Percentiles rank a stretch among this genome's conserved stretches.
Evolutionary conservation across 202 grass and related monocot species (phyloP).

Genomic region (Saccharum hybrid): DNA sequence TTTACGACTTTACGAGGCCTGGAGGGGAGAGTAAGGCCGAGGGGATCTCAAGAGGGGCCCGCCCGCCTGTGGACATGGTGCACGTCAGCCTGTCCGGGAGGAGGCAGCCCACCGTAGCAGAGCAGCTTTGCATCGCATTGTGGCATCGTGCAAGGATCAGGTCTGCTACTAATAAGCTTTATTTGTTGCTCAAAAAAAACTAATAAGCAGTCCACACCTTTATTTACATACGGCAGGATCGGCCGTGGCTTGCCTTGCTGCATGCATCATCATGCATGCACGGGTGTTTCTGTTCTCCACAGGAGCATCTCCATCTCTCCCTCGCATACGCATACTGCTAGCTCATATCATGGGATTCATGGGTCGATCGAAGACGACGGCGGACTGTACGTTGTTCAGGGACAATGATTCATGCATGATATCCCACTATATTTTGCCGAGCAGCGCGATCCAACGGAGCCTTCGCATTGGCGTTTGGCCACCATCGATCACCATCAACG

Average conservation of each 20-base stretch:
- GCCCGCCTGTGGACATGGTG: conserved; percentile 15
- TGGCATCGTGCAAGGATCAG: neutral
- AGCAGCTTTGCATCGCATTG: conserved; percentile 32
- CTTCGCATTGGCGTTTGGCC: neutral
- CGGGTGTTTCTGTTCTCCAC: no score
- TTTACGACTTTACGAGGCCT: no score
- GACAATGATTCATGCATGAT: conserved; percentile 49
- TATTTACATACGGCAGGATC: no score
- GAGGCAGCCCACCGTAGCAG: conserved; percentile 5
- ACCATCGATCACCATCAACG: conserved; percentile 17
- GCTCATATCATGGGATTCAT: no score
- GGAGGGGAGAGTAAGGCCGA: no score
- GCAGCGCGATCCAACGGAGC: conserved; percentile 12
- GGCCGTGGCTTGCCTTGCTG: no score
- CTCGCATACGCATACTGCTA: no score
- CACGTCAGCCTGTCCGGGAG: conserved; percentile 26
- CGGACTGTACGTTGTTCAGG: neutral
- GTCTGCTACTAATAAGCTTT: neutral
- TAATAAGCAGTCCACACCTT: no score
- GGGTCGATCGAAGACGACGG: neutral
- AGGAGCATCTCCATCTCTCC: no score
- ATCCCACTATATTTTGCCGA: conserved; percentile 14
- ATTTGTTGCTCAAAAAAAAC: no score
- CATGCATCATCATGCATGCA: no score
- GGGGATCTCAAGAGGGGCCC: no score